Percentiles rank a stretch among this genome's conserved stretches.
phyloP scores from a whole-genome alignment of 2,329 filamentous ascomycete species.

The Claviceps lovelessii region DNA sequence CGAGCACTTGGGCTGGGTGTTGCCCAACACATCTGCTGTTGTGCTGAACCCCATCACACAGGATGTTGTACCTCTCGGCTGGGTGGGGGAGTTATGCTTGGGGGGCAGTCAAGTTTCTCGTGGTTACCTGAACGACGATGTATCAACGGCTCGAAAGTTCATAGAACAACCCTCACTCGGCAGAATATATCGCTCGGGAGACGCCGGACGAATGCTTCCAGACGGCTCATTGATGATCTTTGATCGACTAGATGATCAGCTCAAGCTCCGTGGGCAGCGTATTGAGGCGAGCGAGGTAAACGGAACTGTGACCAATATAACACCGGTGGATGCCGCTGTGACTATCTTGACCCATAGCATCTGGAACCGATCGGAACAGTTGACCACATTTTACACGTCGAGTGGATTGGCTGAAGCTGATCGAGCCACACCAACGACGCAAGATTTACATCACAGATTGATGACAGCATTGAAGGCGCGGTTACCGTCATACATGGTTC shows the following conservation, averaged over 20 bases:
- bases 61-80: constrained; percentile 50
- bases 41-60: constrained; percentile 37
- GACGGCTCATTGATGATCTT: constrained; percentile 62
- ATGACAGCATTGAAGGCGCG: constrained; percentile 38
- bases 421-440: constrained; percentile 22
- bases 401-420: constrained; percentile 14
- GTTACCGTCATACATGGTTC: constrained; percentile 67
- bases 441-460: constrained; percentile 27
- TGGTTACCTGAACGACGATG: constrained; percentile 56
- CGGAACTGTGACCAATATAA: constrained; percentile 38
- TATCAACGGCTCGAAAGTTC: constrained; percentile 51
- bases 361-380: constrained; percentile 28
- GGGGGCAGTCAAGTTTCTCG: constrained; percentile 68
- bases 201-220: constrained; percentile 63
- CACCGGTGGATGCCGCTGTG: constrained; percentile 43
- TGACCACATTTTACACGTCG: constrained; percentile 59
- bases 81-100: constrained; percentile 72
- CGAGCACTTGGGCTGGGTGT: constrained; percentile 61
- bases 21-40: constrained; percentile 63
- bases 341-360: constrained; percentile 41
- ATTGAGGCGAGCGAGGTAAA: constrained; percentile 70
- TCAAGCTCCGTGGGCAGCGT: constrained; percentile 68
- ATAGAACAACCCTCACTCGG: constrained; percentile 54
- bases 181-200: constrained; percentile 67
- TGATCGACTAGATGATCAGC: constrained; percentile 62